Conservation (phyloP, 1,284 basidiomycete species). For the Sporisorium exsertum region DNA sequence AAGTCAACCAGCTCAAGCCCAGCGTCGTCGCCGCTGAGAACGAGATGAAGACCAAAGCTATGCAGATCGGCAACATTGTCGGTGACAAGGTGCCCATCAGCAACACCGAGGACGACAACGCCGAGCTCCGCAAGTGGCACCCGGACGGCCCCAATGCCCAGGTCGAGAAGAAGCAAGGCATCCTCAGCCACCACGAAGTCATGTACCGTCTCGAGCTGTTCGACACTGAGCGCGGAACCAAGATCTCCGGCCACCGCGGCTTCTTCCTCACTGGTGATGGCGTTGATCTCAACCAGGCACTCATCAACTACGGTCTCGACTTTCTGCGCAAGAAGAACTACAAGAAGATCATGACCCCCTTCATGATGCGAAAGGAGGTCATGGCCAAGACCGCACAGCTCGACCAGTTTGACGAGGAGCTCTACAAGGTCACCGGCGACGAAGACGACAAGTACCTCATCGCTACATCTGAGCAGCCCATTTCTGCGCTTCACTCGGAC, state of each 20-base stretch:
- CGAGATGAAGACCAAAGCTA: constrained; percentile 82
- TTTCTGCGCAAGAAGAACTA: constrained; percentile 85
- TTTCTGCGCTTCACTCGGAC: constrained; percentile 92
- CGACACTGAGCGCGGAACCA: constrained; percentile 90
- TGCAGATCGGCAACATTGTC: constrained; percentile 90
- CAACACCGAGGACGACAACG: constrained; percentile 94
- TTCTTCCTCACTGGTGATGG: constrained; percentile 96
- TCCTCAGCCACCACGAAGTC: constrained; percentile 96
- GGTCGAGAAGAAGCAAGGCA: constrained; percentile 74
- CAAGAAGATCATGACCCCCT: constrained; percentile 96
- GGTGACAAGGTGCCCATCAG: constrained; percentile 87
- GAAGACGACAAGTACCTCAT: constrained; percentile 99
- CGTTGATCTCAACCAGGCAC: constrained; percentile 94
- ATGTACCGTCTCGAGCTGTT: constrained; percentile 91
- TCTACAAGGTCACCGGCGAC: constrained; percentile 89
- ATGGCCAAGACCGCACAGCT: constrained; percentile 98
- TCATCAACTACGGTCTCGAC: constrained; percentile 94
- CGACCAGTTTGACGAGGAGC: constrained; percentile 96
- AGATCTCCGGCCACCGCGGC: constrained; percentile 93
- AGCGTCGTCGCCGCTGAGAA: constrained; percentile 76
- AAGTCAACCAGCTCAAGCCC: constrained; percentile 80
- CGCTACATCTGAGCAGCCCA: constrained; percentile 97
- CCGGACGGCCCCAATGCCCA: constrained; percentile 79
- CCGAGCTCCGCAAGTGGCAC: constrained; percentile 84
- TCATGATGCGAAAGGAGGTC: constrained; percentile 97